Conservation (phyloP, 2,329 filamentous ascomycete genomes). For the Grosmannia clavigera region DNA sequence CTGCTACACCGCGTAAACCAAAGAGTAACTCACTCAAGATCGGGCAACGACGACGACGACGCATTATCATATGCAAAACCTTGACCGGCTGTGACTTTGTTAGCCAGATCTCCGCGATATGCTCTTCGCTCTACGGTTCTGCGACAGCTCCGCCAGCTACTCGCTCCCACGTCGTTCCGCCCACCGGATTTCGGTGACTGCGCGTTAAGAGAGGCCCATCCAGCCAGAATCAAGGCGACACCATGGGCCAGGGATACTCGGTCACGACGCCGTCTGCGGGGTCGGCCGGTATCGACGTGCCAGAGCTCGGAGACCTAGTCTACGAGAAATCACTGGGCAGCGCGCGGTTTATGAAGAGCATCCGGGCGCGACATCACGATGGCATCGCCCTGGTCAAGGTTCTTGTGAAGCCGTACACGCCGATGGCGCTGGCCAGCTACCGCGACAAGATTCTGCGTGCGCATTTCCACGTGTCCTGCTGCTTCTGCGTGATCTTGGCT, state of each 20-base stretch:
- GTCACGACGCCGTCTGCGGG: constrained; percentile 83
- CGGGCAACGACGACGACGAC: not conserved
- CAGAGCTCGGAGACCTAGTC: constrained; percentile 77
- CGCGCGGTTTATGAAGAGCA: constrained; percentile 92
- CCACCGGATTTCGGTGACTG: not conserved
- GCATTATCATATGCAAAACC: not conserved
- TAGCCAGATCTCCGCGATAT: not conserved
- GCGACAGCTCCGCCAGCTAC: not conserved
- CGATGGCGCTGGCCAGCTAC: constrained; percentile 69
- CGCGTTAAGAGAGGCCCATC: not conserved
- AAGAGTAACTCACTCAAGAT: not conserved
- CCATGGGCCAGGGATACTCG: constrained; percentile 95
- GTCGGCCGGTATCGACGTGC: constrained; percentile 84
- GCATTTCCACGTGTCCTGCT: constrained; percentile 17
- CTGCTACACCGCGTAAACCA: not conserved
- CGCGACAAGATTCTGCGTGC: constrained; percentile 63
- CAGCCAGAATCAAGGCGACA: not conserved
- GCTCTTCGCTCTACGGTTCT: not conserved
- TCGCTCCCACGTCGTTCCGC: not conserved
- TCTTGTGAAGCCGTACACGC: constrained; percentile 80
- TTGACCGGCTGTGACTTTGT: not conserved
- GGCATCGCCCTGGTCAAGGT: constrained; percentile 90
- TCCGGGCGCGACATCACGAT: constrained; percentile 79
- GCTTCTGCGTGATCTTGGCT: not conserved
- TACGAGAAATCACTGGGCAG: constrained; percentile 90